These are phyloP conservation scores for Zopfia rhizophila DNA, from an alignment of 2,329 filamentous ascomycete genomes.

Conservation along the genomic window DNA sequence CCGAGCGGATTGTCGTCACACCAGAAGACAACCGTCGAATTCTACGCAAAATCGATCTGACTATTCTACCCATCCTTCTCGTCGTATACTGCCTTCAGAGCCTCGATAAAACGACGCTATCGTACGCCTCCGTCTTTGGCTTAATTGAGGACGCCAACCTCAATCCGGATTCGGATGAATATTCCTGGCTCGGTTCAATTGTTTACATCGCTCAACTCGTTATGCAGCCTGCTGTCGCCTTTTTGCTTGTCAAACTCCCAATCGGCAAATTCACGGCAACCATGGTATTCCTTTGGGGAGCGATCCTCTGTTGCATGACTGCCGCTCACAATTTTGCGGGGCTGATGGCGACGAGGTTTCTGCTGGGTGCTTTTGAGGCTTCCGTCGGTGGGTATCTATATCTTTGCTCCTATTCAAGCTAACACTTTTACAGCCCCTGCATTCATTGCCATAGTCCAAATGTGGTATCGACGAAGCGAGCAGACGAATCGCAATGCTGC, in stretches of 20 bases:
- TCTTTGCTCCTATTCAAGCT: slow-evolving; percentile 57
- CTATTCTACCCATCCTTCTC: slow-evolving; percentile 66
- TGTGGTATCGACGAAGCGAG: slow-evolving; percentile 71
- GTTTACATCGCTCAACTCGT: slow-evolving; percentile 67
- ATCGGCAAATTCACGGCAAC: slow-evolving; percentile 68
- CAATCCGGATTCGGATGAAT: slow-evolving; percentile 62
- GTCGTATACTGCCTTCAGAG: slow-evolving; percentile 72
- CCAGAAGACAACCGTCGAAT: slow-evolving; percentile 64
- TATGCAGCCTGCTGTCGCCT: slow-evolving; percentile 63
- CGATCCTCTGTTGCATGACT: slow-evolving; percentile 70
- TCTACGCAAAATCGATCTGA: slow-evolving; percentile 62
- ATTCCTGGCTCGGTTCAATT: slow-evolving; percentile 62
- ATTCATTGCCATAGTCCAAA: slow-evolving; percentile 63
- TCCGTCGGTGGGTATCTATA: slow-evolving; percentile 56
- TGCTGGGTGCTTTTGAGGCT: slow-evolving; percentile 76
- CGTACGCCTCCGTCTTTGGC: slow-evolving; percentile 72
- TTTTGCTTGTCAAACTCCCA: slow-evolving; percentile 68
- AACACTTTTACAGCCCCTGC: slow-evolving; percentile 41
- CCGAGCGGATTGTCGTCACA: slow-evolving; percentile 60
- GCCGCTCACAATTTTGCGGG: slow-evolving; percentile 69
- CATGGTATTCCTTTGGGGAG: slow-evolving; percentile 64
- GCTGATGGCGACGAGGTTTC: slow-evolving; percentile 69
- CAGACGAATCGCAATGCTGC: slow-evolving; percentile 67
- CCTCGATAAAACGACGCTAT: slow-evolving; percentile 70
- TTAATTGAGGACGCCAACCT: slow-evolving; percentile 68